Percentiles rank a stretch among this genome's conserved stretches.
phyloP scores from a whole-genome alignment of 257 asterid species.

The Solanum etuberosum region DNA sequence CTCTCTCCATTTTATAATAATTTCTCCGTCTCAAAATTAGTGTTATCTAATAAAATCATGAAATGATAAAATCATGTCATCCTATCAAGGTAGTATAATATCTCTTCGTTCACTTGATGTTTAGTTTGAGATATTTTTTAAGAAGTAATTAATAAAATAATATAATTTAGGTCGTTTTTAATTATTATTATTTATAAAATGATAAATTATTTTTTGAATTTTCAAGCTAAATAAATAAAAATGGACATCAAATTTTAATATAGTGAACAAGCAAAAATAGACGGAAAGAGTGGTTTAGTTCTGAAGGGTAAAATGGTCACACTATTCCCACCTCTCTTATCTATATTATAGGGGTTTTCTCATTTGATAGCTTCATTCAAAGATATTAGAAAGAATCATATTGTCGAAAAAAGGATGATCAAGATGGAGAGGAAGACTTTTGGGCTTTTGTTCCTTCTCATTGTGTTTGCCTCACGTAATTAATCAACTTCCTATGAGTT shows the following conservation, averaged over 20 bases:
- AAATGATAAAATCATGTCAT: neutral
- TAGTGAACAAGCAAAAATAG: neutral
- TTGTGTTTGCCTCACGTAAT: slow-evolving; percentile 23
- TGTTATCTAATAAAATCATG: no score
- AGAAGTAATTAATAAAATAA: no score
- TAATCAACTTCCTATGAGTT: neutral
- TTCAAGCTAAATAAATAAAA: no score
- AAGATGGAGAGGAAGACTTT: slow-evolving; percentile 12
- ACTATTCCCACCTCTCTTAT: neutral
- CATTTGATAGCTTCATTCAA: neutral
- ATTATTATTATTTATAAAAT: no score
- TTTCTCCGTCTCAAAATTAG: neutral
- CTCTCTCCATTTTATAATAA: neutral
- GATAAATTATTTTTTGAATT: no score
- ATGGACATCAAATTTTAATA: no score
- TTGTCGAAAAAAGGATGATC: neutral
- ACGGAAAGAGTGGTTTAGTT: neutral
- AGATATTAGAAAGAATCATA: neutral
- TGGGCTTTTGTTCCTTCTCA: slow-evolving; percentile 17
- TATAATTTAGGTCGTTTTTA: no score
- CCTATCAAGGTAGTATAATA: neutral
- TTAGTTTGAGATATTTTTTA: no score
- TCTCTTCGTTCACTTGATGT: no score
- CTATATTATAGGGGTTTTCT: neutral
- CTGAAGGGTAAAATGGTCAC: neutral